A percentile compares a stretch with the other conserved stretches of the same genome.
Conservation (phyloP, 805 yeast species). For the Spathaspora sp. region DNA sequence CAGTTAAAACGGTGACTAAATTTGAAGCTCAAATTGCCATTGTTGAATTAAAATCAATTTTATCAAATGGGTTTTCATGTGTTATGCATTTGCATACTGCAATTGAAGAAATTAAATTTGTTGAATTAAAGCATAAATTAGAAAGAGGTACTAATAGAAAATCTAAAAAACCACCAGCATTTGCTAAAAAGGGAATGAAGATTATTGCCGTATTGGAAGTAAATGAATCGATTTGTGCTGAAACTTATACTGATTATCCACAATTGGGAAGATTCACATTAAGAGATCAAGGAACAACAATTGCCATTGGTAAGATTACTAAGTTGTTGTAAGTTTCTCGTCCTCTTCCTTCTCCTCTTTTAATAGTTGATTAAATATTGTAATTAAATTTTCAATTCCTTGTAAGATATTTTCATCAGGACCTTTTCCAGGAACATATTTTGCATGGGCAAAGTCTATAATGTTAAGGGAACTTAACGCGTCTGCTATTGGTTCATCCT, state of each 20-base stretch:
- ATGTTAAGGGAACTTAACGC: conserved; percentile 58
- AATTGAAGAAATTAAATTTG: conserved; percentile 87
- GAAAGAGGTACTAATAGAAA: conserved; percentile 96
- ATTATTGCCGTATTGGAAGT: conserved; percentile 88
- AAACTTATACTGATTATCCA: conserved; percentile 86
- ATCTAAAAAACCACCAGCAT: conserved; percentile 96
- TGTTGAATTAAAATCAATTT: conserved; percentile 91
- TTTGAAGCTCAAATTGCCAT: conserved; percentile 97
- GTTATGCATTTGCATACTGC: conserved; percentile 99
- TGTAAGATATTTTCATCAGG: conserved; percentile 66
- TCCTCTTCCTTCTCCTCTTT: conserved; percentile 5
- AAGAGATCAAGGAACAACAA: conserved; percentile 97
- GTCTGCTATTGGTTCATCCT: conserved; percentile 13
- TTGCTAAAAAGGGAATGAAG: conserved; percentile 98
- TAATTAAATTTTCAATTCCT: conserved; percentile 66
- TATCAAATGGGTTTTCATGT: conserved; percentile 94
- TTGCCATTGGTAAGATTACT: conserved; percentile 97
- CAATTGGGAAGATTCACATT: conserved; percentile 97
- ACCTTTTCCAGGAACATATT: conserved; percentile 56
- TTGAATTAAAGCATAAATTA: conserved; percentile 82
- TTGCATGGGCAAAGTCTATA: conserved; percentile 92
- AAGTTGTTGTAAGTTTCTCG: conserved; percentile 56
- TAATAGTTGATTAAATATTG: conserved; percentile 31
- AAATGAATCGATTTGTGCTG: conserved; percentile 86
- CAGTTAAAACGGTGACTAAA: conserved; percentile 84